Base-by-base conservation (phyloP, 768 basidiomycete genomes). In the Suillus paluster region DNA sequence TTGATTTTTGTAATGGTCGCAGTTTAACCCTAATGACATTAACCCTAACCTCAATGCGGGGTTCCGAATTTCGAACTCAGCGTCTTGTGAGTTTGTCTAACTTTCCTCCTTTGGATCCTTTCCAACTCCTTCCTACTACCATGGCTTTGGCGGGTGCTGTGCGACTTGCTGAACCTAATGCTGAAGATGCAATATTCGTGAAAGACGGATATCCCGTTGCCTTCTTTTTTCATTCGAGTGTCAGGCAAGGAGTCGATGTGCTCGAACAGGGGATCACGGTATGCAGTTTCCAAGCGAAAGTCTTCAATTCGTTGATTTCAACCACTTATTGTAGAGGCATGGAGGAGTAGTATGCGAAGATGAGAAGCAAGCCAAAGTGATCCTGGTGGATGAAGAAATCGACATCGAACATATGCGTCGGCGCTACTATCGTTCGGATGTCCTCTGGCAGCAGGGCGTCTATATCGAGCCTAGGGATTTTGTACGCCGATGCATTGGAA, bases 11-110 rank as follows among this genome's bases (percentile, higher is more conserved):
- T n/a, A n/a, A n/a, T n/a, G n/a, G 30, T 30, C 30, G 30, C 30
- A 30, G 30, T 3, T 6, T 30, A 30, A 30, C 6, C 30, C 30
- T 30, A 30, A 30, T 30, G 30, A 3, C 6, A 6, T 30, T 30
- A 67, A 72, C 71, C 71, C 69, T 72, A 72, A 72, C 73, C 73
- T 48, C 15, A 58, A 39, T 61, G 64, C 73, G 64, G 73, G 71
- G 71, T 71, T 71, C 52, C 36, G 70, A 73, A 61, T 62, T 74
- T 63, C 41, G 45, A 21, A 52, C 42, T 46, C 25, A 46, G 9
- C n/a, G 48, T 52, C 33, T 30, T 17, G 41, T n/a, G 9, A 36
- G 49, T 27, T n/a, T 21, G 25, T n/a, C 8, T 6, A 9, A n/a
- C 27, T 23, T 50, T 56, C 34, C 38, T 15, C 12, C 21, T 54